These are phyloP conservation scores for Annulohypoxylon stygium DNA, from an alignment of 495 filamentous ascomycete genomes.

Conservation along the genomic window DNA sequence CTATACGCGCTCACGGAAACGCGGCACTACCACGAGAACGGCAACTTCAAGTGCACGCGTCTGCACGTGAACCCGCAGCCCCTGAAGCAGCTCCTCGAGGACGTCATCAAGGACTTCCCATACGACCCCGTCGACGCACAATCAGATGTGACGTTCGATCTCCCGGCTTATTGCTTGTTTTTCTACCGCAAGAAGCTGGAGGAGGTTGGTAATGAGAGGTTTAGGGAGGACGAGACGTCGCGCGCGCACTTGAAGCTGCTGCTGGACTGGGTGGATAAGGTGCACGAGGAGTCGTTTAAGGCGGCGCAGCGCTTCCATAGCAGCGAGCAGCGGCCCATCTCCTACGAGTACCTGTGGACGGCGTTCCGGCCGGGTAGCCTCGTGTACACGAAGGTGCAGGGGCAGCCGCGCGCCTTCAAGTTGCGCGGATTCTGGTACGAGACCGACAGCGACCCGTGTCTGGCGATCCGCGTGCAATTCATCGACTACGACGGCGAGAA, in stretches of 20 bases:
- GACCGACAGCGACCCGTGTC: conserved; percentile 20
- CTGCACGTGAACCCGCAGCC: conserved; percentile 41
- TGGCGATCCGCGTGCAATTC: conserved; percentile 39
- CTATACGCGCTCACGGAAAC: conserved; percentile 37
- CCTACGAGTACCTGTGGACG: conserved; percentile 55
- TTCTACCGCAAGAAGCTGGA: conserved; percentile 50
- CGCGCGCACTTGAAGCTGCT: conserved; percentile 51
- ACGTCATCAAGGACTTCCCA: conserved; percentile 49
- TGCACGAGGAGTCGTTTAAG: conserved; percentile 53
- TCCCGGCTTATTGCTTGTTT: conserved; percentile 53
- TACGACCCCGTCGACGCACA: conserved; percentile 35
- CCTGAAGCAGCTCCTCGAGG: conserved; percentile 50
- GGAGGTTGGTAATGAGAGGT: conserved; percentile 45
- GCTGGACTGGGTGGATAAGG: conserved; percentile 52
- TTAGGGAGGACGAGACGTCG: conserved; percentile 47
- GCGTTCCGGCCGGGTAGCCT: conserved; percentile 50
- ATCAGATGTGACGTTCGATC: conserved; percentile 50
- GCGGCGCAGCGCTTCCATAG: conserved; percentile 47
- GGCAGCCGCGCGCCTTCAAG: conserved; percentile 51
- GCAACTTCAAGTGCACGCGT: conserved; percentile 23
- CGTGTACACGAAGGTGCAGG: conserved; percentile 44
- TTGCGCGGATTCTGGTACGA: conserved; percentile 47
- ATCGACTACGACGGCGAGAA: conserved; percentile 56
- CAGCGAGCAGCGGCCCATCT: conserved; percentile 48
- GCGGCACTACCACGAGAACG: conserved; percentile 26